A percentile compares a stretch with the other conserved stretches of the same genome.
These are phyloP conservation scores for Aspergillus luchuensis DNA, from an alignment of 2,329 filamentous ascomycete genomes.

Conservation along the genomic window DNA sequence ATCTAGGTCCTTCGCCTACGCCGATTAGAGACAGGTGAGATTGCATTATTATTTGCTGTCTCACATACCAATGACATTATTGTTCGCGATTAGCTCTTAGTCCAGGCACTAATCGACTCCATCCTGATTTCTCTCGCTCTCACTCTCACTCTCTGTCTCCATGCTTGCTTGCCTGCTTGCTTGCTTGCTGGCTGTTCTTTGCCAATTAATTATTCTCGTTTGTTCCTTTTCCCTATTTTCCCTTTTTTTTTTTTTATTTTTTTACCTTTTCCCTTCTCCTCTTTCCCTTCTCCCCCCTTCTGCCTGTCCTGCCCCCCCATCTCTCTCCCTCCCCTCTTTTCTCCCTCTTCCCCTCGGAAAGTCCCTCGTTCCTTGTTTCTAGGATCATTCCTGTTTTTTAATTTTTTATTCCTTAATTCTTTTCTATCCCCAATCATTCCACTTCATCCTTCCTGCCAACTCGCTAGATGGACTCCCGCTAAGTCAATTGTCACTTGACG, in stretches of 20 bases:
- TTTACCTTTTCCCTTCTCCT: not conserved
- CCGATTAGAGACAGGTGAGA: conserved; percentile 4
- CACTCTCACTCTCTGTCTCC: not conserved
- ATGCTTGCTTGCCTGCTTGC: not conserved
- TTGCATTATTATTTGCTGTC: conserved; percentile 6
- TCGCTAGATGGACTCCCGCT: conserved; percentile 2
- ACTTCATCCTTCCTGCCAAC: not conserved
- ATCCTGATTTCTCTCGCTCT: not conserved
- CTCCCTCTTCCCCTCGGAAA: conserved; percentile 9
- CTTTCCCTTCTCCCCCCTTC: conserved; percentile 1
- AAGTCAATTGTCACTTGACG: conserved; percentile 1
- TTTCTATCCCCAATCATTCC: not conserved
- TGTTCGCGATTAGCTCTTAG: conserved; percentile 7
- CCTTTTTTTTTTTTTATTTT: conserved; percentile 10
- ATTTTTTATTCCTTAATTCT: conserved; percentile 8
- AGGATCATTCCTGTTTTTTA: conserved; percentile 10
- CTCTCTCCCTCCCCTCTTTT: conserved; percentile 3
- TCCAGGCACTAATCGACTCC: conserved; percentile 11
- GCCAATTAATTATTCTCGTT: not conserved
- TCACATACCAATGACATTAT: conserved; percentile 13
- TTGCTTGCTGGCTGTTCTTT: not conserved
- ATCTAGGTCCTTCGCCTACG: conserved; percentile 4
- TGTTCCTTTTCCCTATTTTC: not conserved
- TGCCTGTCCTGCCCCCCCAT: not conserved
- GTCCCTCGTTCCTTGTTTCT: conserved; percentile 6